phyloP scores from a whole-genome alignment of 495 filamentous ascomycete species.

The Penicillium silybi region DNA sequence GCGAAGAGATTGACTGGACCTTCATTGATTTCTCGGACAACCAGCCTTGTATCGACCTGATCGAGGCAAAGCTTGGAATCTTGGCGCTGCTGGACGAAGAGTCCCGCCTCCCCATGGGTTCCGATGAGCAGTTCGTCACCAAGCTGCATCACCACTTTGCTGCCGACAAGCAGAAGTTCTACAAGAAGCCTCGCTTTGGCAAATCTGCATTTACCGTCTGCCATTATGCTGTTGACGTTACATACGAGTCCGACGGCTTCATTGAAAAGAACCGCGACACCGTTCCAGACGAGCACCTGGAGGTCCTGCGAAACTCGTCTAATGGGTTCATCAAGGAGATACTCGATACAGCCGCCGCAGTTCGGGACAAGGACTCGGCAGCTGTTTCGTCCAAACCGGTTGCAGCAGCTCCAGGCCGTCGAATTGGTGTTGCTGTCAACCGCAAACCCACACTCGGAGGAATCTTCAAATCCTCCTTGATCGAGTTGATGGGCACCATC shows the following conservation, averaged over 20 bases:
- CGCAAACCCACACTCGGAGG: slow-evolving; percentile 96
- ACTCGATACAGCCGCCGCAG: slow-evolving; percentile 75
- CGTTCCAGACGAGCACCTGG: slow-evolving; percentile 97
- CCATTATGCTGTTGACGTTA: slow-evolving; percentile 98
- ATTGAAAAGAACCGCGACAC: slow-evolving; percentile 99
- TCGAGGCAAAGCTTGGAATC: slow-evolving; percentile 94
- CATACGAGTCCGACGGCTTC: slow-evolving; percentile 99
- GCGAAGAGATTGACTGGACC: slow-evolving; percentile 97
- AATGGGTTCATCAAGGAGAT: slow-evolving; percentile 86
- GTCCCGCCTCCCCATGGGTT: slow-evolving; percentile 92
- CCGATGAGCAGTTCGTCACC: slow-evolving; percentile 94
- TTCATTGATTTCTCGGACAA: slow-evolving; percentile 99
- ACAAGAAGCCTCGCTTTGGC: slow-evolving; percentile 96
- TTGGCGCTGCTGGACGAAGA: slow-evolving; percentile 93
- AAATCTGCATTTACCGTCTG: slow-evolving; percentile 98
- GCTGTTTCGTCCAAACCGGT: slow-evolving; percentile 66
- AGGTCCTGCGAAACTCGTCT: slow-evolving; percentile 76
- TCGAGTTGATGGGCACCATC: slow-evolving; percentile 97
- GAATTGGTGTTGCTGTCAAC: slow-evolving; percentile 85
- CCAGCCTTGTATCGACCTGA: slow-evolving; percentile 98
- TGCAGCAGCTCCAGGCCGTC: slow-evolving; percentile 64
- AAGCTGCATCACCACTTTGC: slow-evolving; percentile 96
- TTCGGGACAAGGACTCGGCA: slow-evolving; percentile 84
- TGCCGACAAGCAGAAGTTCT: slow-evolving; percentile 89
- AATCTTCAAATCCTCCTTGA: slow-evolving; percentile 97